Conservation (phyloP, 140 eudicot genomes). For the Cichorium intybus region DNA sequence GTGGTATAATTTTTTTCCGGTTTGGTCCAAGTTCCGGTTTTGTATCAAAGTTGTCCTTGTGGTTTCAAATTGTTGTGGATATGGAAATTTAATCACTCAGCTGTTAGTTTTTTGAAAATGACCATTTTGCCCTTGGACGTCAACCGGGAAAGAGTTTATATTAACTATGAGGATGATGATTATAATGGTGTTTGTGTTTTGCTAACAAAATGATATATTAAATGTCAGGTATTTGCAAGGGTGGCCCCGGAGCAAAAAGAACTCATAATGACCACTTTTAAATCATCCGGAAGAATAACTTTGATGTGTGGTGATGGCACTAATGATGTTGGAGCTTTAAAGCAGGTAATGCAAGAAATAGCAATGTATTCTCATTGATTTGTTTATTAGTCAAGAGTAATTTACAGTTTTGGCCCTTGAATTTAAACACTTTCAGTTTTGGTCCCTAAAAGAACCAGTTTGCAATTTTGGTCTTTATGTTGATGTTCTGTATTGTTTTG, state of each 20-base stretch:
- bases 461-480: background rate
- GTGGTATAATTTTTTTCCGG: background rate
- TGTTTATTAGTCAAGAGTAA: background rate
- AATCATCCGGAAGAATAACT: slow-evolving; percentile 80
- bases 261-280: slow-evolving; percentile 85
- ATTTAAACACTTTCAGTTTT: background rate
- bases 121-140: too few relatives aligned
- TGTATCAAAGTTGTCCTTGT: too few relatives aligned
- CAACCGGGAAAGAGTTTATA: too few relatives aligned
- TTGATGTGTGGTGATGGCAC: slow-evolving; percentile 99
- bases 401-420: background rate
- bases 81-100: too few relatives aligned
- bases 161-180: background rate
- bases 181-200: background rate
- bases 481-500: too few relatives aligned
- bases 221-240: slow-evolving; percentile 83
- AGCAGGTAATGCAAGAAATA: slow-evolving; percentile 57
- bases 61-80: too few relatives aligned
- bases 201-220: slow-evolving; percentile 2
- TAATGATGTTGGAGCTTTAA: slow-evolving; percentile 93
- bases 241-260: slow-evolving; percentile 99
- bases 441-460: background rate
- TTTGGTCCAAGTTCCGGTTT: too few relatives aligned
- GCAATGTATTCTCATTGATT: background rate
- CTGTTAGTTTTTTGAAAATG: too few relatives aligned